phyloP scores from a whole-genome alignment of 2,329 filamentous ascomycete species.

The Xylariaceae sp. region DNA sequence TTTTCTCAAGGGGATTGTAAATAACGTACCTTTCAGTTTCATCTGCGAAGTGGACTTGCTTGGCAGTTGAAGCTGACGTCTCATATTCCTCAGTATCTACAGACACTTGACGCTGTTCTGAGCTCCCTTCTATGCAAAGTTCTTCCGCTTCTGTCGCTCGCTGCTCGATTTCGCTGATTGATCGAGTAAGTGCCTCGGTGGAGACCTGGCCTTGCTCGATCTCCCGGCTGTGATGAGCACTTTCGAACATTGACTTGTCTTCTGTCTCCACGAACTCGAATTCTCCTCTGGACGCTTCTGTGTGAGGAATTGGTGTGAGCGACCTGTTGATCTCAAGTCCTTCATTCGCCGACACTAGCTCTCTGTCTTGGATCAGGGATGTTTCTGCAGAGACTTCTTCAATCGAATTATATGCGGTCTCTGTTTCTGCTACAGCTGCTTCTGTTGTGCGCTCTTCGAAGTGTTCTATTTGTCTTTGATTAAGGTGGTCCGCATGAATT shows the following conservation, averaged over 20 bases:
- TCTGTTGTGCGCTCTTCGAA: not conserved
- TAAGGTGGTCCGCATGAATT: conserved; percentile 7
- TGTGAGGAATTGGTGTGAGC: not conserved
- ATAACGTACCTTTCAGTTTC: conserved; percentile 13
- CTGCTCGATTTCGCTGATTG: conserved; percentile 8
- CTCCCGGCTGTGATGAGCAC: conserved; percentile 1
- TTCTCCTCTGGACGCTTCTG: not conserved
- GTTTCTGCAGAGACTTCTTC: not conserved
- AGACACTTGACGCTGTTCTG: not conserved
- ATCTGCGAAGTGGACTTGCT: conserved; percentile 9
- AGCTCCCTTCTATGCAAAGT: not conserved
- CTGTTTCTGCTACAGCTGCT: not conserved
- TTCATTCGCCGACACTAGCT: conserved; percentile 4
- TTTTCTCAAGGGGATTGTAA: not conserved
- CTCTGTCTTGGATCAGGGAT: conserved; percentile 1
- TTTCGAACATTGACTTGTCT: conserved; percentile 3
- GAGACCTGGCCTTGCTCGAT: conserved; percentile 1
- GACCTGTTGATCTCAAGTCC: not conserved
- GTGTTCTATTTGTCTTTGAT: not conserved
- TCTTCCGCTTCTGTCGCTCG: conserved; percentile 6
- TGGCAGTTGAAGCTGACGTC: conserved; percentile 2
- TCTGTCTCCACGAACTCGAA: not conserved
- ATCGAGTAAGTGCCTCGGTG: not conserved
- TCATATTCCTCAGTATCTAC: not conserved
- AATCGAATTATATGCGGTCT: not conserved